Conservation (phyloP, 2,329 filamentous ascomycete genomes). For the Ophiosphaerella korrae region DNA sequence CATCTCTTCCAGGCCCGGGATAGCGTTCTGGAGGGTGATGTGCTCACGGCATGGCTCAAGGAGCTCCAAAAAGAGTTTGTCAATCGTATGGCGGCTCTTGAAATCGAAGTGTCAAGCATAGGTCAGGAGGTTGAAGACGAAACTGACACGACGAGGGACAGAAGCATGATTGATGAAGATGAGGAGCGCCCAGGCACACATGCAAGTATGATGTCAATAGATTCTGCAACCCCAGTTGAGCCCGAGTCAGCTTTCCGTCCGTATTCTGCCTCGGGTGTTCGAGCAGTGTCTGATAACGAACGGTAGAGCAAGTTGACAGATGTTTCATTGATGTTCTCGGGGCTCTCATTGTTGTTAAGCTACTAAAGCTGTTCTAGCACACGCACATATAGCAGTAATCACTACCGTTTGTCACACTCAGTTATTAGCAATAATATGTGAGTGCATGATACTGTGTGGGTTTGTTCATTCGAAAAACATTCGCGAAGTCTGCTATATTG, state of each 20-base stretch:
- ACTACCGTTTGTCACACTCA: too few relatives aligned
- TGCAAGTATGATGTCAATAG: slow-evolving; percentile 26
- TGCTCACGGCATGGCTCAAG: slow-evolving; percentile 67
- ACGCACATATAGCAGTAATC: too few relatives aligned
- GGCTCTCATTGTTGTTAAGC: too few relatives aligned
- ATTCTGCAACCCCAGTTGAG: slow-evolving; percentile 24
- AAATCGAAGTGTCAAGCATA: slow-evolving; percentile 48
- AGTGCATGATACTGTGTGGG: too few relatives aligned
- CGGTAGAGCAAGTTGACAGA: slow-evolving; percentile 1
- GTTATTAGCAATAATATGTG: too few relatives aligned
- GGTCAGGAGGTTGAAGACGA: slow-evolving; percentile 15
- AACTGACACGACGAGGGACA: slow-evolving; percentile 20
- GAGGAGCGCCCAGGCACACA: slow-evolving; percentile 17
- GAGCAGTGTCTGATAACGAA: slow-evolving; percentile 35
- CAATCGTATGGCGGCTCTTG: slow-evolving; percentile 69
- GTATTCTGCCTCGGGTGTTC: slow-evolving; percentile 26
- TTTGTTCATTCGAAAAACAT: too few relatives aligned
- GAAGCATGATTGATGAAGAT: slow-evolving; percentile 7
- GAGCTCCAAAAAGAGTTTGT: slow-evolving; percentile 78
- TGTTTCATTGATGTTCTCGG: too few relatives aligned
- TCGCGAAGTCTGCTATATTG: too few relatives aligned
- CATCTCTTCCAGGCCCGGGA: slow-evolving; percentile 71
- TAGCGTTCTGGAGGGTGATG: slow-evolving; percentile 67
- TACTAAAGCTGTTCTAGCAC: too few relatives aligned
- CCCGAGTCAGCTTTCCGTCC: slow-evolving; percentile 17